A percentile compares a stretch with the other conserved stretches of the same genome.
Conservation (phyloP, 148 eudicot genomes). For the Cornus kousa region DNA sequence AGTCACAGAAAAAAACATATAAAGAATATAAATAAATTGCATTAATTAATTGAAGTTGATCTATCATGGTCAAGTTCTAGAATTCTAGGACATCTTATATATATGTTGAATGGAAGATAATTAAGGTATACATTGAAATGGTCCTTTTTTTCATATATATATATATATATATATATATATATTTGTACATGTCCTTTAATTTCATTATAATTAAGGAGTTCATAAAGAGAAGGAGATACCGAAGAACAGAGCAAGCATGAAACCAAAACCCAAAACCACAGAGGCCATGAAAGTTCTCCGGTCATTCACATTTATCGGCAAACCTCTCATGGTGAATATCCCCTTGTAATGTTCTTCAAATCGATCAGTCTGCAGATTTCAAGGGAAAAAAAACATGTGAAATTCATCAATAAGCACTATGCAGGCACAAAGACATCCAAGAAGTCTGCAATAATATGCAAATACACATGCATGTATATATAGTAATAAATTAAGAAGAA, state of each 20-base stretch:
- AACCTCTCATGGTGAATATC: neutral
- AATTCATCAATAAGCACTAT: neutral
- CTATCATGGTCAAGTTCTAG: neutral
- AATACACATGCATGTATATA: neutral
- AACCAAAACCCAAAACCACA: conserved; percentile 6
- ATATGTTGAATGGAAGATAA: neutral
- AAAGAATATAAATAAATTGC: neutral
- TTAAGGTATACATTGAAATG: too few species aligned
- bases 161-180: too few species aligned
- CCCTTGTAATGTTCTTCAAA: neutral
- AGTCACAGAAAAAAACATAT: neutral
- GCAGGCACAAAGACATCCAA: neutral
- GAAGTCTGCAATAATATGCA: too few species aligned
- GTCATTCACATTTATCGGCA: neutral
- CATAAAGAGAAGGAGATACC: conserved; percentile 10
- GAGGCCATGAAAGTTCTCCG: neutral
- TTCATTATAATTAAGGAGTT: too few species aligned
- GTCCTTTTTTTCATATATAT: too few species aligned
- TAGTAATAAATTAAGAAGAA: neutral
- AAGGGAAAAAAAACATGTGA: neutral
- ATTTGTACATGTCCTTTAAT: too few species aligned
- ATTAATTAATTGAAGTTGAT: neutral
- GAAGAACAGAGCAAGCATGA: conserved; percentile 14
- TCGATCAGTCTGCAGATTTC: neutral
- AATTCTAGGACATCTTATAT: too few species aligned